phyloP scores from a whole-genome alignment of 2,329 filamentous ascomycete species.

The Corniculantispora saksenae region DNA sequence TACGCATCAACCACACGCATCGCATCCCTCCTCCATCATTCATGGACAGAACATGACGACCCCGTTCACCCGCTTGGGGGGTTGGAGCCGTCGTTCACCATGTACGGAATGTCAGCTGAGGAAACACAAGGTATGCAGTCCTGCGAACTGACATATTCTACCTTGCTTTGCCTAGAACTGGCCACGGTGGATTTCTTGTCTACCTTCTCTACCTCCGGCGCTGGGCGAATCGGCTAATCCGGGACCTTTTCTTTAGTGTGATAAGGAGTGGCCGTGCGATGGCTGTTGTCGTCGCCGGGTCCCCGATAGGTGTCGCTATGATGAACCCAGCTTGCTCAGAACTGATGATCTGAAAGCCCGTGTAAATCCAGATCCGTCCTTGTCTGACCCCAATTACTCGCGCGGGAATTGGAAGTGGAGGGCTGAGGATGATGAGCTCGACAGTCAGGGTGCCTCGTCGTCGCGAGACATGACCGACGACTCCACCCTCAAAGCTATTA shows the following conservation, averaged over 20 bases:
- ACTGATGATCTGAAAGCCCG: neutral
- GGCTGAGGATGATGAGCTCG: neutral
- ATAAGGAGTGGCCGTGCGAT: neutral
- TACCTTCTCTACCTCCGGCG: neutral
- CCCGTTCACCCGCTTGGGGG: neutral
- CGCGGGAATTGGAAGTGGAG: neutral
- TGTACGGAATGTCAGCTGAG: neutral
- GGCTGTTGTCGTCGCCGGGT: neutral
- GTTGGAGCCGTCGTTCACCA: neutral
- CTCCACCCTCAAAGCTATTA: neutral
- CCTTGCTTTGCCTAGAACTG: neutral
- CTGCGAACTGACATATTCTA: neutral
- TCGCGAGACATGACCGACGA: neutral
- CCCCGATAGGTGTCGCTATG: slow-evolving; percentile 2
- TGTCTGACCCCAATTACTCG: neutral
- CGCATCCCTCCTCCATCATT: neutral
- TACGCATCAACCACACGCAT: neutral
- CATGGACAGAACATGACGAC: neutral
- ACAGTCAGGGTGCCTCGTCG: neutral
- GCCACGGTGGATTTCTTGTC: neutral
- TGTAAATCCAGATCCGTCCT: neutral
- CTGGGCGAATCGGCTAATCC: neutral
- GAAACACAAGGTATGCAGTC: slow-evolving; percentile 1
- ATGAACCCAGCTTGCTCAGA: neutral
- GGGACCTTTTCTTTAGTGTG: neutral